These are phyloP conservation scores for Selaginella moellendorffii DNA, from an alignment of 75 land plant species.

Conservation along the genomic window DNA sequence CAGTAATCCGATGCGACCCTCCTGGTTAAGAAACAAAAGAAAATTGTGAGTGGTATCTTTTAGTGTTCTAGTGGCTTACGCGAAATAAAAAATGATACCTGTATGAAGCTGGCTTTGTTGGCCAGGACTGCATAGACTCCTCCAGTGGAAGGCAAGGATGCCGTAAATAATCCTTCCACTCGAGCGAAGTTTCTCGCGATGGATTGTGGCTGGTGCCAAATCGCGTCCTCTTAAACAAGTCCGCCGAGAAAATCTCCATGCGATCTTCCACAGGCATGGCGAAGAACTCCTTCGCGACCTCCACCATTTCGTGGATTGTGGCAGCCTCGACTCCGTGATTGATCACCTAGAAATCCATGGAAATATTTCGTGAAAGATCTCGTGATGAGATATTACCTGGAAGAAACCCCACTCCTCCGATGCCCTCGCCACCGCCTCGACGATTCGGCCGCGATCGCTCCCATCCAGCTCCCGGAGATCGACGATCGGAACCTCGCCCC, in stretches of 20 bases:
- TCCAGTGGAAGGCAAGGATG: slow-evolving; percentile 4
- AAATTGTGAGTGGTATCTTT: background rate
- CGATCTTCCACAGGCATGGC: background rate
- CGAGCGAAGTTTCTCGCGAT: background rate
- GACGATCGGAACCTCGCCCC: background rate
- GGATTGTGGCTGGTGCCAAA: slow-evolving; percentile 5
- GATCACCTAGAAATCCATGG: background rate
- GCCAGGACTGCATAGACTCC: background rate
- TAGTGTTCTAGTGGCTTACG: background rate
- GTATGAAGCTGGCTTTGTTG: background rate
- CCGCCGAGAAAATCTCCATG: background rate
- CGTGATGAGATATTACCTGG: background rate
- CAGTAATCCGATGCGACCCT: background rate
- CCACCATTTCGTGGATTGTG: background rate
- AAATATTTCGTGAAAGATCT: background rate
- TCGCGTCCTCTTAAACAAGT: background rate
- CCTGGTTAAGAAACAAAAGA: background rate
- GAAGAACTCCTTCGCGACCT: background rate
- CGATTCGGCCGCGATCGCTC: background rate
- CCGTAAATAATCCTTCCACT: slow-evolving; percentile 3
- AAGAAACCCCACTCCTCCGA: background rate
- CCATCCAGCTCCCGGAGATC: background rate
- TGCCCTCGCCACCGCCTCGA: background rate
- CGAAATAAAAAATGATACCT: background rate
- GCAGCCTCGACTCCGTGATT: background rate